Percentiles rank a stretch among this genome's conserved stretches.
Conservation (phyloP, 2,329 filamentous ascomycete species). For the Magnaporthiopsis rhizophila region DNA sequence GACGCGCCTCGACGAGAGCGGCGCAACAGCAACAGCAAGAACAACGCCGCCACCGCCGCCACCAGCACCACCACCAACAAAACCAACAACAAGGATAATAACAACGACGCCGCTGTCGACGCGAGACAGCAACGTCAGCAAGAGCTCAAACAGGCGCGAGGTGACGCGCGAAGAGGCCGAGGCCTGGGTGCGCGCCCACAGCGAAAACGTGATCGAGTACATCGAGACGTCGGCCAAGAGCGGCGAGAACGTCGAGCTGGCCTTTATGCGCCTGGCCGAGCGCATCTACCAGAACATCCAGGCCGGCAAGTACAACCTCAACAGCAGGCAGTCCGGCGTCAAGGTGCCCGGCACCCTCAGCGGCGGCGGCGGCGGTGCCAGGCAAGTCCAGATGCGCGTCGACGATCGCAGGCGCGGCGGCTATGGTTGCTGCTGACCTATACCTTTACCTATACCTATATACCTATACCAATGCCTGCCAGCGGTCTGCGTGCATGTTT, state of each 20-base stretch:
- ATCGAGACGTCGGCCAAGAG: conserved; percentile 96
- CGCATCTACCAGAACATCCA: conserved; percentile 96
- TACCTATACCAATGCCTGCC: no score
- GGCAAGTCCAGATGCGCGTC: background rate
- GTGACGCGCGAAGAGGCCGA: conserved; percentile 78
- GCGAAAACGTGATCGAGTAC: conserved; percentile 66
- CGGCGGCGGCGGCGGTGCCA: conserved; percentile 11
- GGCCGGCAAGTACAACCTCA: conserved; percentile 87
- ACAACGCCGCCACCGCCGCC: conserved; percentile 29
- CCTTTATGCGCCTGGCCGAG: conserved; percentile 89
- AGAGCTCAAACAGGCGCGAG: conserved; percentile 58
- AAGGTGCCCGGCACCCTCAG: conserved; percentile 58
- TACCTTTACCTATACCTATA: background rate
- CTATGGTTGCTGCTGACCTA: background rate
- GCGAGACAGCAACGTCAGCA: conserved; percentile 14
- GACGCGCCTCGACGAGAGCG: conserved; percentile 30
- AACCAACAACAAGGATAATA: conserved; percentile 59
- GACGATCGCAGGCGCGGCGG: background rate
- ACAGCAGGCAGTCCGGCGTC: conserved; percentile 85
- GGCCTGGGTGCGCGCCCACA: conserved; percentile 80
- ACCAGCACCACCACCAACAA: conserved; percentile 10
- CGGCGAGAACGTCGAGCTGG: conserved; percentile 86
- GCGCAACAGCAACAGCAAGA: conserved; percentile 19
- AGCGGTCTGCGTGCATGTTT: no score
- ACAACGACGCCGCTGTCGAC: conserved; percentile 24